These are phyloP conservation scores for Mollisiaceae sp. DNA, from an alignment of 2,329 filamentous ascomycete species.

Conservation along the genomic window DNA sequence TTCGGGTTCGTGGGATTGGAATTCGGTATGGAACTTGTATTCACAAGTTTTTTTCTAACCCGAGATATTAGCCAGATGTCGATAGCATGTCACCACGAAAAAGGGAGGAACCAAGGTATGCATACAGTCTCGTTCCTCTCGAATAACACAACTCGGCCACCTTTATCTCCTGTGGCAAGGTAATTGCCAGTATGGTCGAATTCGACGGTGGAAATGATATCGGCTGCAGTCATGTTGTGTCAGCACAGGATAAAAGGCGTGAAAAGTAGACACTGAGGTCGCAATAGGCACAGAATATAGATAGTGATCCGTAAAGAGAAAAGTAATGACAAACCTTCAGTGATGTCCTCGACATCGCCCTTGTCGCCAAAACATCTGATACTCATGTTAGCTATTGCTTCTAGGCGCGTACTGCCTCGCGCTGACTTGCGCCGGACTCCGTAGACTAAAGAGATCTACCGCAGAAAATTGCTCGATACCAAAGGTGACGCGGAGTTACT, in stretches of 20 bases:
- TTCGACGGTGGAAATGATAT: conserved; percentile 91
- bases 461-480: not conserved
- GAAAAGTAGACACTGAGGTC: not conserved
- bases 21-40: conserved; percentile 99
- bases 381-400: conserved; percentile 34
- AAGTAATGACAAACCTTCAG: conserved; percentile 40
- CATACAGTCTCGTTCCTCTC: conserved; percentile 93
- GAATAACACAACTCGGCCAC: conserved; percentile 82
- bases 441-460: not conserved
- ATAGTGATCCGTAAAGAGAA: not conserved
- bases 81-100: not conserved
- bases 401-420: conserved; percentile 1
- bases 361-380: conserved; percentile 98
- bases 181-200: conserved; percentile 92
- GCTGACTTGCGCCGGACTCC: not conserved
- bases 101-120: conserved; percentile 1
- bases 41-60: conserved; percentile 98
- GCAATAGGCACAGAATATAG: not conserved
- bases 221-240: conserved; percentile 57
- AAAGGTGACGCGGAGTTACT: conserved; percentile 31
- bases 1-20: conserved; percentile 98
- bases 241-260: conserved; percentile 21
- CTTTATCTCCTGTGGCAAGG: conserved; percentile 88
- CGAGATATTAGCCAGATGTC: conserved; percentile 42
- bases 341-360: conserved; percentile 82